Evolutionary conservation across 1,284 basidiomycete genomes (phyloP).

Genomic region (Chondrostereum purpureum): DNA sequence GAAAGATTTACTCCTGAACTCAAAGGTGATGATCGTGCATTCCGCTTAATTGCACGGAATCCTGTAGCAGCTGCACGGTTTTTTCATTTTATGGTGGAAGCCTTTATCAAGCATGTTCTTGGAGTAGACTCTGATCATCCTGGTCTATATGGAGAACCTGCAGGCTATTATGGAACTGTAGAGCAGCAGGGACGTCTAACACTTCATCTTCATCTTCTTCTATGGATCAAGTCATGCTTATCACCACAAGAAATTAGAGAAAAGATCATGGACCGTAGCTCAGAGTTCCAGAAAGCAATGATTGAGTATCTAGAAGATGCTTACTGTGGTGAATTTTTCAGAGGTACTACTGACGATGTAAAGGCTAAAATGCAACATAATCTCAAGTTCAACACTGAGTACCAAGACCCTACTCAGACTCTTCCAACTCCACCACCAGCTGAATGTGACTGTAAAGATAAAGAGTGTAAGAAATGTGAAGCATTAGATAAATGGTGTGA

Average conservation of each 20-base stretch:
- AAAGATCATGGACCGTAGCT: not conserved
- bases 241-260: not conserved
- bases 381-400: not conserved
- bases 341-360: not conserved
- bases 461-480: too few species aligned
- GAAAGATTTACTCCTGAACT: not conserved
- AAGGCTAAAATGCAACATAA: not conserved
- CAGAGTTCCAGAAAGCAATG: not conserved
- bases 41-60: not conserved
- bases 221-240: not conserved
- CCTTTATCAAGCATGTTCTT: not conserved
- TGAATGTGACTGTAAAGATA: too few species aligned
- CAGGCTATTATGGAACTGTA: not conserved
- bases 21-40: not conserved
- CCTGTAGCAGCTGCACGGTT: not conserved
- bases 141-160: not conserved
- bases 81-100: not conserved
- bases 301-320: not conserved
- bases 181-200: too few species aligned
- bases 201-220: not conserved
- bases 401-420: not conserved
- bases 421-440: not conserved
- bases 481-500: too few species aligned
- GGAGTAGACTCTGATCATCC: not conserved
- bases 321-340: too few species aligned